Evolutionary conservation across 495 filamentous ascomycete species (phyloP).

Genomic region (Glonium stellatum): DNA sequence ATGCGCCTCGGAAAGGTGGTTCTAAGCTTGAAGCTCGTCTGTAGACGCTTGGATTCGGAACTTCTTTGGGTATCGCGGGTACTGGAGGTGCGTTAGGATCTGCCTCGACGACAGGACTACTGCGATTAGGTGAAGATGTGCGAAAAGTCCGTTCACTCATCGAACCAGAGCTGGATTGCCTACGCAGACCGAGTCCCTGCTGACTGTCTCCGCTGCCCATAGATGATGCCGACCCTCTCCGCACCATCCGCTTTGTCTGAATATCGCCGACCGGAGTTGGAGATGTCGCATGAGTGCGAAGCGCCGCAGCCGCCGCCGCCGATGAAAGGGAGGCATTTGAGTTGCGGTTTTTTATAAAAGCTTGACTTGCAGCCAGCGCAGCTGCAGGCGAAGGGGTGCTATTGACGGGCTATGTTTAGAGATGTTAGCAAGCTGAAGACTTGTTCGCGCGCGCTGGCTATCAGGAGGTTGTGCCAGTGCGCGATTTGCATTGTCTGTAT

Average conservation of each 20-base stretch:
- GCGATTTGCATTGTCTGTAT: neutral
- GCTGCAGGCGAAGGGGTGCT: slow-evolving; percentile 61
- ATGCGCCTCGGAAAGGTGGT: slow-evolving; percentile 44
- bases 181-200: slow-evolving; percentile 45
- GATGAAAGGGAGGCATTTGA: slow-evolving; percentile 64
- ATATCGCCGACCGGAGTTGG: slow-evolving; percentile 73
- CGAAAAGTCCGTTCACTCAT: slow-evolving; percentile 85
- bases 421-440: slow-evolving; percentile 7
- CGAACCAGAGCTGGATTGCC: slow-evolving; percentile 64
- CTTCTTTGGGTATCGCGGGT: slow-evolving; percentile 57
- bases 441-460: neutral
- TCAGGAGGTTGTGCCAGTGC: neutral
- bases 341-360: slow-evolving; percentile 63
- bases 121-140: slow-evolving; percentile 53
- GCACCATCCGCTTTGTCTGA: slow-evolving; percentile 76
- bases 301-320: slow-evolving; percentile 76
- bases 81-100: slow-evolving; percentile 60
- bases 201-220: slow-evolving; percentile 45
- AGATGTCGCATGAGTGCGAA: slow-evolving; percentile 66
- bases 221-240: slow-evolving; percentile 64
- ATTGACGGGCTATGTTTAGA: slow-evolving; percentile 48
- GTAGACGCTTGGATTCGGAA: slow-evolving; percentile 35
- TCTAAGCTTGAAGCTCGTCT: slow-evolving; percentile 50
- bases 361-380: slow-evolving; percentile 68
- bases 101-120: slow-evolving; percentile 13